Evolutionary conservation across 129 eudicot species (phyloP), one percentile per base, ranked within the genome.

Genomic region (Dittrichia graveolens): DNA sequence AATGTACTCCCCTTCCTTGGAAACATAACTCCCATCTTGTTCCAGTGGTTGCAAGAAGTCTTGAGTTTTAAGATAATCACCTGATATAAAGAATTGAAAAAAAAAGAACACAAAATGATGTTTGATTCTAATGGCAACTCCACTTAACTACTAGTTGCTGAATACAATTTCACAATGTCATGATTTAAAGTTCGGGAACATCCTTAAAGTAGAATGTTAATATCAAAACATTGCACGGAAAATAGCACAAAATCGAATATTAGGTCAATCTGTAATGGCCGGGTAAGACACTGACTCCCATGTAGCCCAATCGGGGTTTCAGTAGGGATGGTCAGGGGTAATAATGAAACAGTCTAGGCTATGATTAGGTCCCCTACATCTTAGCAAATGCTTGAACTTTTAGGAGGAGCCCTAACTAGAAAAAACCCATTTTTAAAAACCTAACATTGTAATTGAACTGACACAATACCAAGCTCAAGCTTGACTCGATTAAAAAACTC

Each of bases 1-100:
- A 2, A 57, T 19, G 15, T 71, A 69, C 72, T 83, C 86, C 67
- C 69, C 91, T 46, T 70, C 91, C 62, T 78, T 85, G 62, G 70
- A 38, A 11, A 44, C 69, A 57, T 73, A 71, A 72, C 82, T 89
- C 64, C 69, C 91, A 46, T 64, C 91, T 67, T 78, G 83, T 42
- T 93, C 96, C 52, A 87, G 62, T 80, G 95, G 98, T 82, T 87
- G 96, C 76, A 93, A 80, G 83, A 93, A 93, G 79, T 93, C 85
- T 8, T 93, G 98, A 8, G 98, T 93, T 80, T 86, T 83, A 5
- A 90, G 65, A 80, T 73, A 87, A 57, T 83, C 86, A 52, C 89
- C 97, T 91, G 81, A 5, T 24, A 0, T 0, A 0, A 24, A 24
- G 38, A 11, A 58, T 58, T 37, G n/a, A 3, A 46, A 39, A 16